A percentile compares a stretch with the other conserved stretches of the same genome.
These are phyloP conservation scores for Casuarina glauca DNA, from an alignment of 306 rosid genomes.

Conservation along the genomic window DNA sequence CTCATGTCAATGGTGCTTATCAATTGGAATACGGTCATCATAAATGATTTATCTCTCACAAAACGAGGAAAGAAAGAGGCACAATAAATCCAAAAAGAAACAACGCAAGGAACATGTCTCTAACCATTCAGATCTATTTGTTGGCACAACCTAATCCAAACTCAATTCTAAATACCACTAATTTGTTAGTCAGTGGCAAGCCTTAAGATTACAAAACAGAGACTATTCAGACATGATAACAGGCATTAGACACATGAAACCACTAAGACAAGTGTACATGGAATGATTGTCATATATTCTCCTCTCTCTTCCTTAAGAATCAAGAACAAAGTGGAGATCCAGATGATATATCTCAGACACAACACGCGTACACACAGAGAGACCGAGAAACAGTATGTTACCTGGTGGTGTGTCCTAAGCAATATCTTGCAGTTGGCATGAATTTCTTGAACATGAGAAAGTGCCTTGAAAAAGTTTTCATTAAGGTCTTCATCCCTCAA, in stretches of 20 bases:
- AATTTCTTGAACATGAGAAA: slow-evolving; percentile 92
- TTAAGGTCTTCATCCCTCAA: slow-evolving; percentile 84
- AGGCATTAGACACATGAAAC: neutral
- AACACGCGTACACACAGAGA: slow-evolving; percentile 12
- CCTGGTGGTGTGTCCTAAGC: slow-evolving; percentile 97
- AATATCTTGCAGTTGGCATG: slow-evolving; percentile 90
- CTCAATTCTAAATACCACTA: neutral
- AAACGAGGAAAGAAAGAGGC: neutral
- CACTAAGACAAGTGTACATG: neutral
- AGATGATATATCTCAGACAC: neutral
- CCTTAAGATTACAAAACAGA: neutral
- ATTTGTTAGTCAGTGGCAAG: neutral
- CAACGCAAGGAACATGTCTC: neutral
- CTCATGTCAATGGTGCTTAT: slow-evolving; percentile 23
- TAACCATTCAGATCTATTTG: neutral
- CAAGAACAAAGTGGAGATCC: neutral
- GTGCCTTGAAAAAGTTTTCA: slow-evolving; percentile 84
- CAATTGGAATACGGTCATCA: slow-evolving; percentile 9
- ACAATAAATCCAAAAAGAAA: neutral
- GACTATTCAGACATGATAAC: neutral
- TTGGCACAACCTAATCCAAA: neutral
- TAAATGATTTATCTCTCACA: neutral
- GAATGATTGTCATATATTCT: neutral
- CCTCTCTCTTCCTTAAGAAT: neutral
- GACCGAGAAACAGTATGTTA: slow-evolving; percentile 24